Base-by-base conservation (phyloP, 164 flowering plant species). In the Sedum album region DNA sequence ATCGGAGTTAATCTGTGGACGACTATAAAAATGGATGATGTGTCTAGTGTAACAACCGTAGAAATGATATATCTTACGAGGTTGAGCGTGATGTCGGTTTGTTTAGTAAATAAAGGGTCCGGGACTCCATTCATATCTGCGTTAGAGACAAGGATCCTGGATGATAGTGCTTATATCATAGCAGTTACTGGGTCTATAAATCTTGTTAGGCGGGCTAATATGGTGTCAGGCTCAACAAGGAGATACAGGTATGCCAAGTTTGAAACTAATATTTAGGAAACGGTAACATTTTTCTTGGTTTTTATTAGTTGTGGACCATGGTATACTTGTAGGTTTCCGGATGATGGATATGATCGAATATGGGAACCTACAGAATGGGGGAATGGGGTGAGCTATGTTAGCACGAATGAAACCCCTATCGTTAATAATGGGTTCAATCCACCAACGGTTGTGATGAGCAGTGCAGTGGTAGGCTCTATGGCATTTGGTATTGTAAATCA, bases 1-100 rank as follows among this genome's bases (percentile, higher is more conserved):
- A 44, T 70, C 1, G 68, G 68, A n/a, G 31, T 55, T 17, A 65
- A 70, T 51, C 13, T 23, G 13, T 70, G 73, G 73, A 30, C 41
- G 0, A 9, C 68, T 6, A 57, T 70, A 67, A n/a, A 65, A 30
- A 15, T 70, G 13, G 38, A 14, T 4, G 63, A 26, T 7, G 25
- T 38, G 20, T 31, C 49, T 3, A 51, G 46, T 35, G 48, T 66
- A 4, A 66, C 57, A 0, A 51, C 25, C 31, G 39, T 33, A 68
- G 73, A 70, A 39, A 70, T 70, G 13, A 65, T 70, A n/a, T 23
- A 46, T n/a, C 28, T 61, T 31, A 9, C 49, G 4, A 11, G 57
- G 35, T 30, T 57, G 28, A 33, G 38, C 21, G 51, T 44, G 33
- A 44, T 44, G 4, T n/a, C 35, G 13, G 44, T 70, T 2, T 70